Evolutionary conservation across 129 eudicot genomes (phyloP), one percentile per base, ranked within the genome.

Genomic region (Saposhnikovia divaricata): DNA sequence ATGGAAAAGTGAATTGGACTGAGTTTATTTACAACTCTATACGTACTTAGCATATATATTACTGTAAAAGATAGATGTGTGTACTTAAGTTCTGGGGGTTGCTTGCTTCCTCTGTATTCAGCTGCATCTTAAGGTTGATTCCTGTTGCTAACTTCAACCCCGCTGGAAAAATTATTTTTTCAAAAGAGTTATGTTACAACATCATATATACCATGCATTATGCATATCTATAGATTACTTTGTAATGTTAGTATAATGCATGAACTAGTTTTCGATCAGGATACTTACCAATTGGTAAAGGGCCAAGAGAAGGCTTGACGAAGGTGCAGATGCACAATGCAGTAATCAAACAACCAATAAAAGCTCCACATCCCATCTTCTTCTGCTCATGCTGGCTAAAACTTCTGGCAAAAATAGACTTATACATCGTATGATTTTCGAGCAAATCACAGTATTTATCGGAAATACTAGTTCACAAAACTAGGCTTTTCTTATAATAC

Each of bases 261-360:
- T 39, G 48, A 38, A 59, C n/a, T n/a, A 59, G 6, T 53, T 7
- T 53, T 19, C 7, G 63, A 25, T 53, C 37, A 2, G 37, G 5
- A 13, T 34, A 72, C 85, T 78, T 73, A 82, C 85, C 65, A 45
- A 80, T 50, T 51, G 84, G 84, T 66, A 79, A 71, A 78, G 85
- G 81, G 46, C 71, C 46, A 69, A 87, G 76, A 78, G 83, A 89
- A 74, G 90, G 90, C 83, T 86, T 83, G 81, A 89, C 79, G 16
- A 80, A 83, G 11, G 85, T 45, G 85, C 87, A 88, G 44, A 88
- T 51, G 57, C 83, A 86, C 15, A 83, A 77, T 45, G 79, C 80
- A 42, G 87, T 73, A 28, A 92, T 77, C 70, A 92, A 75, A 77
- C 87, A 87, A 73, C 87, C 86, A 25, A 87, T 40, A 79, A 87